Percentiles rank a stretch among this genome's conserved stretches.
Conservation (phyloP, 208 protist genomes). For the Acanthamoeba royreba region DNA sequence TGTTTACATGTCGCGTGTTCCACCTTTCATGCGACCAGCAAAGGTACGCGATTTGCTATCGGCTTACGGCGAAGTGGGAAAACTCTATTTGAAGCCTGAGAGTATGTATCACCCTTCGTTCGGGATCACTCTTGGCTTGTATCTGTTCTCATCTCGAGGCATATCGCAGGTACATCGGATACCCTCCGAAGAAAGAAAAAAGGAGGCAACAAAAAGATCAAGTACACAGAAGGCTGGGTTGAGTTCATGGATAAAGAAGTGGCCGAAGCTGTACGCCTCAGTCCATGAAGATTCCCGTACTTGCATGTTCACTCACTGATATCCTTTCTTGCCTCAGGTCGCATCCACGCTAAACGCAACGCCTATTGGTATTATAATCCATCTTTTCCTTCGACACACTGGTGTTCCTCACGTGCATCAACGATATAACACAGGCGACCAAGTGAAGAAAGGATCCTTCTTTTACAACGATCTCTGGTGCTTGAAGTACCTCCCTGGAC, state of each 20-base stretch:
- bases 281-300: neutral
- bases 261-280: constrained; percentile 65
- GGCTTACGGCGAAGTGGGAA: constrained; percentile 69
- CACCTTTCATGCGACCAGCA: constrained; percentile 77
- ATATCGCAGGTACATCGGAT: neutral
- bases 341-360: neutral
- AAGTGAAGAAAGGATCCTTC: constrained; percentile 68
- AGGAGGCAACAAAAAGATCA: constrained; percentile 72
- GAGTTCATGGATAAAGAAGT: constrained; percentile 78
- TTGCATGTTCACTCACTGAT: neutral
- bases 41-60: constrained; percentile 73
- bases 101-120: neutral
- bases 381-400: too few relatives aligned
- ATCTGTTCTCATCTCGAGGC: neutral
- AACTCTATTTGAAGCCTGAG: constrained; percentile 77
- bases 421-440: constrained; percentile 31
- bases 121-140: neutral
- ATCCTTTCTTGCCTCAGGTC: neutral
- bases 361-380: neutral
- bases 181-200: constrained; percentile 47
- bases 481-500: constrained; percentile 79
- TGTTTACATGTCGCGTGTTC: constrained; percentile 73
- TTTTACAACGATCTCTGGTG: constrained; percentile 79
- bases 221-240: constrained; percentile 79
- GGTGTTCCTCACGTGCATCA: neutral